Evolutionary conservation across 306 rosid genomes (phyloP), one percentile per base, ranked within the genome.

Genomic region (Psophocarpus tetragonolobus): DNA sequence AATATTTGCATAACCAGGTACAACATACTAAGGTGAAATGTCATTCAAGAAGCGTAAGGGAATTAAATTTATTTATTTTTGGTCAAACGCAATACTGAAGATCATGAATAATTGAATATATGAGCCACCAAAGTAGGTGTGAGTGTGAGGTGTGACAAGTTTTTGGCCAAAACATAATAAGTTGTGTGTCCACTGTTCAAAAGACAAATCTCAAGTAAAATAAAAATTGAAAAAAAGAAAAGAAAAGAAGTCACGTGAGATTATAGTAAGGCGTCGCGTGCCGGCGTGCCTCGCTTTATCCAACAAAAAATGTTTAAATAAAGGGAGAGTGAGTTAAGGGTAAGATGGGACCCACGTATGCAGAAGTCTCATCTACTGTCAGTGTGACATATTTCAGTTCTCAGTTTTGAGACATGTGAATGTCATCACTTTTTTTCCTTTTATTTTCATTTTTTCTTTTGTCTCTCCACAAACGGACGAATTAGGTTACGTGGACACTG

Each of bases 221-320:
- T 51, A 48, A 26, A 41, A 62, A 63, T 9, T 10, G 5, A 33
- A 47, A 3, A 6, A 29, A 33, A 21, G 63, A 12, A 24, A 11
- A 48, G 87, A 74, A 72, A 71, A 45, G 96, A 76, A 76, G 64
- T 79, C 93, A 89, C 97, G 93, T 91, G 97, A 87, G 83, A 33
- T 7, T 20, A 67, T 21, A 0, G 17, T 71, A 9, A 79, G 84
- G 73, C 17, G 66, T 82, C 82, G 93, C 93, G 93, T 87, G 90
- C 95, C 84, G 87, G 92, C 93, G 88, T 92, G 96, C 96, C 84
- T 60, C 75, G 80, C 88, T 84, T 87, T 88, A 27, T 48, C 80
- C 83, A 74, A 68, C 88, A 77, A 62, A 82, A 84, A 79, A 77
- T 74, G 67, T 32, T 67, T 30, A 74, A 77, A 63, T 0, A 29